Percentiles rank a stretch among this genome's conserved stretches.
phyloP scores from a whole-genome alignment of 306 rosid species.

The Ammopiptanthus mongolicus region DNA sequence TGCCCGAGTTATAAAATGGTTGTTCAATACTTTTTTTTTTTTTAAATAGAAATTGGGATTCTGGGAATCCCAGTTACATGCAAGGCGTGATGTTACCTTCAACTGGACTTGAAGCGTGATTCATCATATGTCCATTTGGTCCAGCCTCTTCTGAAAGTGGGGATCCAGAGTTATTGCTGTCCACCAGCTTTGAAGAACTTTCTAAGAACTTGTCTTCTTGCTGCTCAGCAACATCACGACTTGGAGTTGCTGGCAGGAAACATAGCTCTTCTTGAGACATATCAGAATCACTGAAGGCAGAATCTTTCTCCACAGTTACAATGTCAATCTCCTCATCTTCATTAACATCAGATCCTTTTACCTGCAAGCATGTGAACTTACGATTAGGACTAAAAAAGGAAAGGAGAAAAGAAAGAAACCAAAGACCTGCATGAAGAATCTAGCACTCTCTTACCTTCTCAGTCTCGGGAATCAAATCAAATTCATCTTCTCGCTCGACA shows the following conservation, averaged over 20 bases:
- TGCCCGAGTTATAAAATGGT: background rate
- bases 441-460: slow-evolving; percentile 58
- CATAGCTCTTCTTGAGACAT: slow-evolving; percentile 84
- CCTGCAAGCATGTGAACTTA: slow-evolving; percentile 40
- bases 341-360: slow-evolving; percentile 67
- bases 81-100: slow-evolving; percentile 50
- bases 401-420: background rate
- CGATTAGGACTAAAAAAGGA: background rate
- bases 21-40: background rate
- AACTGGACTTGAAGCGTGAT: slow-evolving; percentile 69
- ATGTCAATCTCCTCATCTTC: slow-evolving; percentile 93
- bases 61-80: background rate
- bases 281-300: slow-evolving; percentile 86
- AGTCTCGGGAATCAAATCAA: slow-evolving; percentile 86
- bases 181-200: slow-evolving; percentile 65
- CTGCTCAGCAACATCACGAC: slow-evolving; percentile 57
- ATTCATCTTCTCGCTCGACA: slow-evolving; percentile 90
- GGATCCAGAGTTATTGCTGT: slow-evolving; percentile 82
- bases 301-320: slow-evolving; percentile 66
- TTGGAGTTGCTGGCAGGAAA: slow-evolving; percentile 84
- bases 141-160: slow-evolving; percentile 88
- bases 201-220: slow-evolving; percentile 70
- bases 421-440: background rate
- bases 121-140: slow-evolving; percentile 61
- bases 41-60: background rate